Evolutionary conservation across 495 filamentous ascomycete genomes (phyloP).

Genomic region (Xanthoparmelia taractica): DNA sequence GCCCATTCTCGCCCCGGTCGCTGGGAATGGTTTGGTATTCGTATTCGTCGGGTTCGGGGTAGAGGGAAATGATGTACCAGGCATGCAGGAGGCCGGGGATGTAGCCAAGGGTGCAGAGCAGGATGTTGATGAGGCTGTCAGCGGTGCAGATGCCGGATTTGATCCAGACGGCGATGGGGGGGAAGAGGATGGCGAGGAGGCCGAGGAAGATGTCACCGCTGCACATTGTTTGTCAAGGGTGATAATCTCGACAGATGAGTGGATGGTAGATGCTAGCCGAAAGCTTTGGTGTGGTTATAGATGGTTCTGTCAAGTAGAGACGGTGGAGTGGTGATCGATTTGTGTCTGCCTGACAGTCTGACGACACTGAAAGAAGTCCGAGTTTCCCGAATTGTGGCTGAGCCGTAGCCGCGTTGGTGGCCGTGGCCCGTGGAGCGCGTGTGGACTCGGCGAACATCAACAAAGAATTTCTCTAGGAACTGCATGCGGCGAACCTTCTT

Average conservation of each 20-base stretch:
- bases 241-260: neutral
- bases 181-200: slow-evolving; percentile 85
- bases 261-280: neutral
- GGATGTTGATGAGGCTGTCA: slow-evolving; percentile 91
- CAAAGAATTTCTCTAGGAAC: neutral
- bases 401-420: slow-evolving; percentile 5
- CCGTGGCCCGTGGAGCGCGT: neutral
- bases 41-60: slow-evolving; percentile 61
- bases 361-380: neutral
- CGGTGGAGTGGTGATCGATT: neutral
- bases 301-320: neutral
- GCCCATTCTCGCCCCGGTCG: slow-evolving; percentile 46
- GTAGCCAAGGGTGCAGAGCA: slow-evolving; percentile 81
- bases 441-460: neutral
- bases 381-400: neutral
- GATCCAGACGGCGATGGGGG: slow-evolving; percentile 90
- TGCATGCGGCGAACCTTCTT: neutral
- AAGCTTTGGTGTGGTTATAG: neutral
- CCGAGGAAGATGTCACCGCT: slow-evolving; percentile 79
- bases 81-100: slow-evolving; percentile 88
- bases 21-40: slow-evolving; percentile 54
- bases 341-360: slow-evolving; percentile 13
- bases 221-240: slow-evolving; percentile 35
- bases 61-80: slow-evolving; percentile 96
- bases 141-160: slow-evolving; percentile 89